phyloP scores from a whole-genome alignment of 2,329 filamentous ascomycete genomes.

The Lachnellula arida region DNA sequence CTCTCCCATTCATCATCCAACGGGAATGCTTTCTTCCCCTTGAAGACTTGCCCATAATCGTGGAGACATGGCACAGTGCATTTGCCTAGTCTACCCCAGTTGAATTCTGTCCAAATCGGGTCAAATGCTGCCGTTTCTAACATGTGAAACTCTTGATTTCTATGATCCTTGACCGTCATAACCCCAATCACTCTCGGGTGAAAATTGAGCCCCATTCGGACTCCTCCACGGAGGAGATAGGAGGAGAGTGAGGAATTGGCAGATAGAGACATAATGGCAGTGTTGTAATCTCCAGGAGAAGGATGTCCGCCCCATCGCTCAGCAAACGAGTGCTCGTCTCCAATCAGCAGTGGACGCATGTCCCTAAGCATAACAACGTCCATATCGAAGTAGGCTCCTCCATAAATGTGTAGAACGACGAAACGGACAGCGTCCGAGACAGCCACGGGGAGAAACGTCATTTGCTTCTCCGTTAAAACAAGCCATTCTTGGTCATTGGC shows the following conservation, averaged over 20 bases:
- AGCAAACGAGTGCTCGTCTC: conserved; percentile 46
- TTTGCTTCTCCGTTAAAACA: conserved; percentile 48
- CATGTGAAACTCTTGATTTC: conserved; percentile 50
- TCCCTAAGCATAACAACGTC: conserved; percentile 51
- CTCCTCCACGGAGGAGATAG: conserved; percentile 50
- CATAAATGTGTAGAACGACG: conserved; percentile 49
- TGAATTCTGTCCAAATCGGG: conserved; percentile 54
- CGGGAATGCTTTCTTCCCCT: conserved; percentile 40
- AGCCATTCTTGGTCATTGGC: conserved; percentile 47
- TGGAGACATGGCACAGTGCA: conserved; percentile 51
- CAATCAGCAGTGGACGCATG: conserved; percentile 48
- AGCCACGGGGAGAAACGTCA: conserved; percentile 54
- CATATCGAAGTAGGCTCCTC: conserved; percentile 52
- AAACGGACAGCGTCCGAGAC: conserved; percentile 52
- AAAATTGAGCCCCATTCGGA: conserved; percentile 54
- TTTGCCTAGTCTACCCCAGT: conserved; percentile 46
- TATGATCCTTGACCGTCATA: conserved; percentile 52
- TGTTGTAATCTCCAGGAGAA: conserved; percentile 51
- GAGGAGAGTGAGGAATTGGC: conserved; percentile 52
- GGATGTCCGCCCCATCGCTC: conserved; percentile 51
- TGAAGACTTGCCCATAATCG: conserved; percentile 49
- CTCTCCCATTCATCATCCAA: conserved; percentile 49
- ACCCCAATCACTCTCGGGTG: conserved; percentile 50
- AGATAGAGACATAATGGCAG: conserved; percentile 50
- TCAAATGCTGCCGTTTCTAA: conserved; percentile 54